phyloP scores from a whole-genome alignment of 2,329 filamentous ascomycete species.

The Chaetomiaceae sp. region DNA sequence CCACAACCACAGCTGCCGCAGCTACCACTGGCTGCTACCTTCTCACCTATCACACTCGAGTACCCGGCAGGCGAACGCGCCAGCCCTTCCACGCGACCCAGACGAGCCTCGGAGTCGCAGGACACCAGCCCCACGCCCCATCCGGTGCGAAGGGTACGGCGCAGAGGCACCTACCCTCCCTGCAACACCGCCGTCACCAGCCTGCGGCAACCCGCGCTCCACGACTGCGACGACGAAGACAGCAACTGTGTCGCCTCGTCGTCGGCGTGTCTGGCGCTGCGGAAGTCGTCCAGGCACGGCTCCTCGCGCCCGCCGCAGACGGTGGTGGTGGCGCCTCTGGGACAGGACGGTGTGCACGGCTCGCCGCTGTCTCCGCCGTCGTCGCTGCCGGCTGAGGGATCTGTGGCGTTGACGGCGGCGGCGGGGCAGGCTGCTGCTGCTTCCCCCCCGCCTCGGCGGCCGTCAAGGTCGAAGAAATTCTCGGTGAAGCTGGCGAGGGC shows the following conservation, averaged over 20 bases:
- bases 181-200: background rate
- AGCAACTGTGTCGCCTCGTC: background rate
- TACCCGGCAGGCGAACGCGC: background rate
- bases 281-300: constrained; percentile 22
- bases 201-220: too few relatives aligned
- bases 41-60: too few relatives aligned
- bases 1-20: too few relatives aligned
- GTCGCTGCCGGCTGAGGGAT: constrained; percentile 24
- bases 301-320: constrained; percentile 16
- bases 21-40: too few relatives aligned
- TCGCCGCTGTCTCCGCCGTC: constrained; percentile 8
- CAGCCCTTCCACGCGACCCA: background rate
- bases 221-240: background rate
- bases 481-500: constrained; percentile 33
- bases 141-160: background rate
- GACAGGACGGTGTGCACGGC: too few relatives aligned
- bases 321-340: too few relatives aligned
- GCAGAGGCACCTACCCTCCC: background rate
- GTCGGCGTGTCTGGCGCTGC: constrained; percentile 4
- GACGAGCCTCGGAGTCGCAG: too few relatives aligned
- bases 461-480: constrained; percentile 22
- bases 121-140: too few relatives aligned
- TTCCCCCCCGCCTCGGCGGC: background rate
- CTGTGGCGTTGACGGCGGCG: too few relatives aligned
- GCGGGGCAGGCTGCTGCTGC: background rate